Evolutionary conservation across 352 stramenopile genomes (phyloP), one percentile per base, ranked within the genome.

Genomic region (Pythium aristosporum): DNA sequence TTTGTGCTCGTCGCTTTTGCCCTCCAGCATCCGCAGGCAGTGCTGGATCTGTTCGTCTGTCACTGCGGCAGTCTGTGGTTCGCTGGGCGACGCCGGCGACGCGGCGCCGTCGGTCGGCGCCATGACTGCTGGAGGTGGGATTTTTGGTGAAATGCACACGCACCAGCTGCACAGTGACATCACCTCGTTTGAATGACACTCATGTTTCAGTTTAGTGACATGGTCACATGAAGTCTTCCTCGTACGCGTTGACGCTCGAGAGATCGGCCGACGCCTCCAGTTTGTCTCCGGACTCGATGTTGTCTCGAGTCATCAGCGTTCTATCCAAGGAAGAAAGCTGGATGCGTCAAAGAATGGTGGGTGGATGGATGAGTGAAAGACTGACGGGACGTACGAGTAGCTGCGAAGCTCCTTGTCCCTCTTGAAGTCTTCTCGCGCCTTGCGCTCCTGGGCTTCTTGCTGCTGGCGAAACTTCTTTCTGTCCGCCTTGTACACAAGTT

Each of bases 1-100:
- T 67, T 94, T 94, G 79, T 96, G 84, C 71, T 96, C 87, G 50
- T 96, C 85, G 8, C 79, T 87, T 25, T 75, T 74, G 0, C 87
- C 87, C 47, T 72, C 66, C 39, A 96, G 72, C 69, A 93, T 87
- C 20, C 66, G 72, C 69, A 96, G 69, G 49, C 87, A 96, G 36
- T 91, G 61, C 39, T 56, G 25, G 44, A 73, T 59, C 67, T 63
- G 55, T 21, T 67, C 41, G 51, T 73, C 56, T 6, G 37, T 48
- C n/a, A 46, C n/a, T 25, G 36, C 21, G 10, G 39, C 3, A 41
- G 36, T 43, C 4, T 50, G 44, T 30, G 44, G 44, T 30, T 50
- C 44, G n/a, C n/a, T 30, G 4, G 44, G 44, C n/a, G 44, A 13
- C n/a, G 43, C 20, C 18, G 16, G n/a, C 43, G 43, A 12, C n/a